Conservation (phyloP, 306 rosid species). For the Inga oerstediana region DNA sequence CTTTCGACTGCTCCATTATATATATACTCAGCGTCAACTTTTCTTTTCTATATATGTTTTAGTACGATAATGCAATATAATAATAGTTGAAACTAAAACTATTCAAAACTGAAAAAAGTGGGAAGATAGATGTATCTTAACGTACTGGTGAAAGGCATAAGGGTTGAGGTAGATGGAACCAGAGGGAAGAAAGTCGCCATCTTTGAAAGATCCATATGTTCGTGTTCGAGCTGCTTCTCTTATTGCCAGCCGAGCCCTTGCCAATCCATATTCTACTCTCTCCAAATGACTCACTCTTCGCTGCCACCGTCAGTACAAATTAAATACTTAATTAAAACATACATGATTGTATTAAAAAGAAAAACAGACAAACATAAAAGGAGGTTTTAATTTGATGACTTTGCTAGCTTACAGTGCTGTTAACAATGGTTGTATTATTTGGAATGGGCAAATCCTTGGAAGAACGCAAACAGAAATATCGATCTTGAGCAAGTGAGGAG, state of each 20-base stretch:
- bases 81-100: not conserved
- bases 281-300: not conserved
- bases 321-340: not conserved
- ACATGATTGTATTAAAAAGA: not conserved
- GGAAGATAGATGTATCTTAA: constrained; percentile 35
- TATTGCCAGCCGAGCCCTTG: constrained; percentile 50
- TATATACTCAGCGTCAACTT: not conserved
- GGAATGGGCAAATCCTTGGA: not conserved
- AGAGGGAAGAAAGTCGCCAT: constrained; percentile 38
- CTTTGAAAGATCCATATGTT: constrained; percentile 30
- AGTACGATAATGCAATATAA: not conserved
- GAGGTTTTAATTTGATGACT: not conserved
- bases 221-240: constrained; percentile 42
- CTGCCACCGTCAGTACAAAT: not conserved
- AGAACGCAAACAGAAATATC: not conserved
- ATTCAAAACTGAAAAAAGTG: not conserved
- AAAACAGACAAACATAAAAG: too few relatives aligned
- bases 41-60: not conserved
- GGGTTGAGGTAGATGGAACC: constrained; percentile 58
- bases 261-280: constrained; percentile 47
- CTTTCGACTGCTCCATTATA: not conserved
- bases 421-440: not conserved
- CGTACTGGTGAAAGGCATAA: constrained; percentile 49
- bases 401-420: not conserved
- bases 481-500: constrained; percentile 2